Evolutionary conservation across 371 early-diverging fungal species (phyloP).

Genomic region (Mortierella sp.): DNA sequence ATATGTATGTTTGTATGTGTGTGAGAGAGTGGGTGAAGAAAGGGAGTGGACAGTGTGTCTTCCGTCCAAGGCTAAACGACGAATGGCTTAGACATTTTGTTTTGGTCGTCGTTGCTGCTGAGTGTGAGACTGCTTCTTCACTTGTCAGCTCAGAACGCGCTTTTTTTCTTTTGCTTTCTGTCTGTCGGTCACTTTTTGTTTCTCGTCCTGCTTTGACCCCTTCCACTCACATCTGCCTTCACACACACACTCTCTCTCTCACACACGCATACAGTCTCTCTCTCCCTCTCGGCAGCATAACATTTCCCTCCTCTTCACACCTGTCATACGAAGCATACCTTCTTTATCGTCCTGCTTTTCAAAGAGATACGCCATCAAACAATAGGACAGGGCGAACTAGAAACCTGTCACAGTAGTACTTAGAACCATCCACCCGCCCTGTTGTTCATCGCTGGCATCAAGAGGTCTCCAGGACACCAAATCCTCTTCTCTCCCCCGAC

Average conservation of each 20-base stretch:
- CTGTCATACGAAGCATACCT: not conserved
- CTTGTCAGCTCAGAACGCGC: not conserved
- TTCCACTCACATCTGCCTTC: not conserved
- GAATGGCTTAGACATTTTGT: conserved; percentile 11
- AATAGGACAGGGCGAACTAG: not conserved
- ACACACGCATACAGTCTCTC: not conserved
- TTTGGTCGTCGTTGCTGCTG: not conserved
- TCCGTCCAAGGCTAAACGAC: not conserved
- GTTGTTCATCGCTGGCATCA: not conserved
- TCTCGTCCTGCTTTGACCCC: not conserved
- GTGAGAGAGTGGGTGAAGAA: not conserved
- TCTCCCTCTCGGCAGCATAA: not conserved
- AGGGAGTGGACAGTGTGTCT: not conserved
- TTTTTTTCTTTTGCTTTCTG: not conserved
- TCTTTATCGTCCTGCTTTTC: not conserved
- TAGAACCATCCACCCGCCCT: not conserved
- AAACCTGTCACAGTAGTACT: conserved; percentile 1
- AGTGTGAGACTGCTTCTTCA: not conserved
- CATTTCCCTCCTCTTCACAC: not conserved
- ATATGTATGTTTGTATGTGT: not conserved
- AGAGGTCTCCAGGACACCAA: conserved; percentile 6
- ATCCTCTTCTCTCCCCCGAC: not conserved
- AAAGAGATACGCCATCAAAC: not conserved
- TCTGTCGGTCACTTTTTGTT: not conserved
- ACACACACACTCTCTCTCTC: not conserved